Evolutionary conservation across 108 stramenopile species (phyloP).

Genomic region (Skeletonema marinoi): DNA sequence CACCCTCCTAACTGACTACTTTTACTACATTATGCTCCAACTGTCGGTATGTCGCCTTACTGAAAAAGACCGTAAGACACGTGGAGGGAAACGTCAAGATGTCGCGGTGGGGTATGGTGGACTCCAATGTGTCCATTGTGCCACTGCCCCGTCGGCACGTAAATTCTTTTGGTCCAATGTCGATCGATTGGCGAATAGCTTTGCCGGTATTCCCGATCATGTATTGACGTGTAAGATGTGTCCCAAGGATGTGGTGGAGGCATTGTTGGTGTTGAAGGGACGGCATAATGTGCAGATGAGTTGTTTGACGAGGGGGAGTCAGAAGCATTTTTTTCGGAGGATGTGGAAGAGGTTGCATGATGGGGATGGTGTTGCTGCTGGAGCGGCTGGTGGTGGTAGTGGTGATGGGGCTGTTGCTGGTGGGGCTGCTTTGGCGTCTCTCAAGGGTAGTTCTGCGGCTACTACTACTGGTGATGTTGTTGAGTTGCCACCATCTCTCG

Average conservation of each 20-base stretch:
- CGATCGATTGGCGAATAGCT: constrained; percentile 84
- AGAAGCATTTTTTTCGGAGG: constrained; percentile 84
- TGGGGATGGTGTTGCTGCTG: constrained; percentile 38
- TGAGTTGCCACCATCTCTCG: background rate
- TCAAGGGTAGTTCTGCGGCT: background rate
- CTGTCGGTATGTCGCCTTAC: constrained; percentile 76
- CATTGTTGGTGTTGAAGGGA: constrained; percentile 65
- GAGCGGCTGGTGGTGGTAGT: background rate
- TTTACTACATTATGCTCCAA: constrained; percentile 84
- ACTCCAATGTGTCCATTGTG: constrained; percentile 82
- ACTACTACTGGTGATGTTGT: background rate
- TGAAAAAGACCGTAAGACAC: constrained; percentile 81
- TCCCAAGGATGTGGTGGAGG: constrained; percentile 67
- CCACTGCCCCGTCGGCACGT: constrained; percentile 54
- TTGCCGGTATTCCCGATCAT: constrained; percentile 87
- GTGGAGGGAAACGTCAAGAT: constrained; percentile 86
- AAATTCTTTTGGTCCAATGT: constrained; percentile 93
- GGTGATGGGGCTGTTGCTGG: background rate
- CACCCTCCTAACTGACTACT: constrained; percentile 80
- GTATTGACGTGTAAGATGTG: constrained; percentile 79
- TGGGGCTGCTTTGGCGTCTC: background rate
- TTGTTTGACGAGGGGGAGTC: constrained; percentile 74
- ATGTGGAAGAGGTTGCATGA: constrained; percentile 88
- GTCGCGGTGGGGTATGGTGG: constrained; percentile 83
- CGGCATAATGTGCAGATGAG: constrained; percentile 81